Percentiles rank a stretch among this genome's conserved stretches.
phyloP scores from a whole-genome alignment of 2,329 filamentous ascomycete species.

The Neonectria sp. region DNA sequence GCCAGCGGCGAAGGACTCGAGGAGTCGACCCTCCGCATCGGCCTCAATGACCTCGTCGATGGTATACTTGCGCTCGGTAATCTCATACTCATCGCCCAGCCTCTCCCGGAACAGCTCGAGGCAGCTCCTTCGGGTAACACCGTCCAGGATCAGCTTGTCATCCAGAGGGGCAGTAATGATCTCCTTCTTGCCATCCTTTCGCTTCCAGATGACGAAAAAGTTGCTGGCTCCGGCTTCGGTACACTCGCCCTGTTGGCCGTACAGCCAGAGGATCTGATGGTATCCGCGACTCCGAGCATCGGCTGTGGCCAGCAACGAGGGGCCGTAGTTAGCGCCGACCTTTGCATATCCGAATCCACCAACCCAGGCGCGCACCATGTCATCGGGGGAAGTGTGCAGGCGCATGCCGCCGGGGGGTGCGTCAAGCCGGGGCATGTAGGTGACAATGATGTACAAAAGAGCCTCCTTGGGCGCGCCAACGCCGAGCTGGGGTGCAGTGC shows the following conservation, averaged over 20 bases:
- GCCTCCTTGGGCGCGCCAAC: conserved; percentile 86
- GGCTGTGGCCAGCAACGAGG: conserved; percentile 82
- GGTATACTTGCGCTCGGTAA: conserved; percentile 87
- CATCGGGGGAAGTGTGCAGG: conserved; percentile 83
- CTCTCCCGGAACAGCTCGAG: conserved; percentile 79
- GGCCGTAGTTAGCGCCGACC: conserved; percentile 94
- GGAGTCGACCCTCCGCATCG: conserved; percentile 78
- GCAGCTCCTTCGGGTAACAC: conserved; percentile 87
- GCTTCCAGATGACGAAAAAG: conserved; percentile 88
- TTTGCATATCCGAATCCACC: conserved; percentile 95
- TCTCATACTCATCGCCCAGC: conserved; percentile 72
- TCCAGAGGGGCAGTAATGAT: conserved; percentile 88
- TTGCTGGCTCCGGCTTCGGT: conserved; percentile 95
- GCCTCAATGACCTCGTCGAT: conserved; percentile 85
- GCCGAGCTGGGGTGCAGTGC: conserved; percentile 83
- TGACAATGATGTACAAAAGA: conserved; percentile 87
- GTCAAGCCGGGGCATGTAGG: conserved; percentile 72
- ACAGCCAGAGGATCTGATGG: conserved; percentile 95
- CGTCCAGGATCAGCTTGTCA: conserved; percentile 87
- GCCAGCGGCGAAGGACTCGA: conserved; percentile 90
- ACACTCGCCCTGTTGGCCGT: conserved; percentile 82
- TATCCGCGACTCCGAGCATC: conserved; percentile 82
- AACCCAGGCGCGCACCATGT: conserved; percentile 92
- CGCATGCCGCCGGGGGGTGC: conserved; percentile 72
- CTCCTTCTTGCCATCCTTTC: conserved; percentile 66